Evolutionary conservation across 2,329 filamentous ascomycete genomes (phyloP), one percentile per base, ranked within the genome.

Genomic region (Lecanosticta acicola): DNA sequence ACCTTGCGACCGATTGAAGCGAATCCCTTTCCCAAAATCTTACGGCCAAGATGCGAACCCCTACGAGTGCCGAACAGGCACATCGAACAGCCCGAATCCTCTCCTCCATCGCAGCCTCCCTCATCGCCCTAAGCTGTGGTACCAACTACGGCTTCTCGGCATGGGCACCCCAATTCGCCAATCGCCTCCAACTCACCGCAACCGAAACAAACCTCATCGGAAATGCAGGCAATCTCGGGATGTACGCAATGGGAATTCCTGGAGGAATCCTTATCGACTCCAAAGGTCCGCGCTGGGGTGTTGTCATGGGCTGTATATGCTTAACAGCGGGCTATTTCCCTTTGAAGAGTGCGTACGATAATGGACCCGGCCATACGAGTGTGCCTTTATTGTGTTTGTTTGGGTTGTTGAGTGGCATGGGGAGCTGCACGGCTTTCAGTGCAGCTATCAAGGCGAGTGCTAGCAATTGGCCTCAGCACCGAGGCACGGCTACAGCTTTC

Each of bases 161-260:
- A 68, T 98, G 93, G 90, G 89, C 87, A 11, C 93, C 93, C 16
- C 90, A 96, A 69, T 96, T 96, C 64, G 89, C 90, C 40, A 83
- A 94, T 61, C 83, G 80, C 58, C 75, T 98, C 59, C 82, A 85
- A 64, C 79, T 97, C 50, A 89, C 89, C 11, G 85, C 93, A n/a
- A 97, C 91, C 2, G 78, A 96, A 67, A 89, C 81, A 68, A 97
- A 98, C 68, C 69, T 97, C 55, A 90, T 98, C 63, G 73, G 74
- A 35, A 75, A 85, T n/a, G 78, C 80, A 38, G 86, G 82, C n/a
- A 91, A 91, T 62, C 70, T 97, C 61, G 91, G 91, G 61, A 95
- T 96, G 87, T 97, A 97, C 69, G 83, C 83, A 5, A 78, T 87
- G 61, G 93, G 93, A 20, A 85, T 97, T 58, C 90, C 91, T 1